phyloP scores from a whole-genome alignment of 345 rosid genomes.

The Boechera retrofracta region DNA sequence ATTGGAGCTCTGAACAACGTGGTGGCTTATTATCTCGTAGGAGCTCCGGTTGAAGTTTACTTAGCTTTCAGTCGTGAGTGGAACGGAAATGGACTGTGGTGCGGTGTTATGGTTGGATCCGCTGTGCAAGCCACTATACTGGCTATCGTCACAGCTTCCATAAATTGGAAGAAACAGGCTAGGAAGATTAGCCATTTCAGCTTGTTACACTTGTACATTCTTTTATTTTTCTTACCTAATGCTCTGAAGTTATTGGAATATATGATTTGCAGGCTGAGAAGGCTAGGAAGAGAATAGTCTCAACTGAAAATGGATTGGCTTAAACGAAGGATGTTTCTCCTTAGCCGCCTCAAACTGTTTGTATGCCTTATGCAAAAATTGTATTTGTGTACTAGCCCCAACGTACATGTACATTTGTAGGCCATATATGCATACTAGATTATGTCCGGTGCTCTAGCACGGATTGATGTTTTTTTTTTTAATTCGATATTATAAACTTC shows the following conservation, averaged over 20 bases:
- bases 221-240: background rate
- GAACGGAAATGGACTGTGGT: conserved; percentile 51
- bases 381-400: too few species aligned
- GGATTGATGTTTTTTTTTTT: too few species aligned
- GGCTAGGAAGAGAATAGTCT: conserved; percentile 33
- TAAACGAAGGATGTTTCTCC: conserved; percentile 2
- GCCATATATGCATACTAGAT: background rate
- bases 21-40: conserved; percentile 43
- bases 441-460: too few species aligned
- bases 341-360: background rate
- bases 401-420: too few species aligned
- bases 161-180: conserved; percentile 50
- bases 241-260: background rate
- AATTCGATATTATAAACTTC: too few species aligned
- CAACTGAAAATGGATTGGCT: conserved; percentile 19
- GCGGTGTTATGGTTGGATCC: conserved; percentile 51
- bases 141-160: conserved; percentile 38
- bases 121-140: conserved; percentile 43
- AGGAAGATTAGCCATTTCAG: background rate
- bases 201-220: background rate
- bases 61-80: conserved; percentile 41
- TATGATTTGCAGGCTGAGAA: conserved; percentile 39
- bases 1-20: conserved; percentile 48
- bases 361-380: background rate
- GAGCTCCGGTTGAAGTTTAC: conserved; percentile 49